Percentiles rank a stretch among this genome's conserved stretches.
Conservation (phyloP, 805 yeast species). For the Myxozyma sirexii region DNA sequence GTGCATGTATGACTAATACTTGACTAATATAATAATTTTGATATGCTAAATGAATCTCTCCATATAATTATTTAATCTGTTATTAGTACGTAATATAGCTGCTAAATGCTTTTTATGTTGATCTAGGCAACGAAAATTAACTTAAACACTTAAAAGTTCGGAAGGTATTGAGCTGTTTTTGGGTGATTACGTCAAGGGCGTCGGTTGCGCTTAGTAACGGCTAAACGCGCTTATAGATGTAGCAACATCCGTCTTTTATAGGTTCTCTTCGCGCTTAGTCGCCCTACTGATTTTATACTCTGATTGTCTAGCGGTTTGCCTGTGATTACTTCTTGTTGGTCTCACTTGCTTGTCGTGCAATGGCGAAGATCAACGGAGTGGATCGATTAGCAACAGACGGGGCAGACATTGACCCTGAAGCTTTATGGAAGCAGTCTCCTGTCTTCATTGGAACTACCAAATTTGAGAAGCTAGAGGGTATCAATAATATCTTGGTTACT, state of each 20-base stretch:
- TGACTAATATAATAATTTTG: too few species aligned
- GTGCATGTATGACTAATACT: too few species aligned
- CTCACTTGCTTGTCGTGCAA: not conserved
- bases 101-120: too few species aligned
- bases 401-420: not conserved
- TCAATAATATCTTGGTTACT: constrained; percentile 47
- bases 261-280: not conserved
- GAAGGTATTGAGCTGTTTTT: too few species aligned
- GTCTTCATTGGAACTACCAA: constrained; percentile 27
- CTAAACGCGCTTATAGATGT: not conserved
- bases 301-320: too few species aligned
- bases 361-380: not conserved
- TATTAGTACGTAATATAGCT: too few species aligned
- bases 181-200: not conserved
- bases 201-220: constrained; percentile 5
- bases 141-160: too few species aligned
- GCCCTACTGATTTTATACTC: not conserved
- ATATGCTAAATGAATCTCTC: too few species aligned
- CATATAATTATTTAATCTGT: too few species aligned
- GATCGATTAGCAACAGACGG: not conserved
- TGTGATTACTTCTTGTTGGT: not conserved
- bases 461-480: constrained; percentile 4
- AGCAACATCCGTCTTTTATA: not conserved
- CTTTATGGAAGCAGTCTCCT: constrained; percentile 22
- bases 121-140: too few species aligned